Base-by-base conservation (phyloP, 2,329 filamentous ascomycete species). In the Dactylellina sp. region DNA sequence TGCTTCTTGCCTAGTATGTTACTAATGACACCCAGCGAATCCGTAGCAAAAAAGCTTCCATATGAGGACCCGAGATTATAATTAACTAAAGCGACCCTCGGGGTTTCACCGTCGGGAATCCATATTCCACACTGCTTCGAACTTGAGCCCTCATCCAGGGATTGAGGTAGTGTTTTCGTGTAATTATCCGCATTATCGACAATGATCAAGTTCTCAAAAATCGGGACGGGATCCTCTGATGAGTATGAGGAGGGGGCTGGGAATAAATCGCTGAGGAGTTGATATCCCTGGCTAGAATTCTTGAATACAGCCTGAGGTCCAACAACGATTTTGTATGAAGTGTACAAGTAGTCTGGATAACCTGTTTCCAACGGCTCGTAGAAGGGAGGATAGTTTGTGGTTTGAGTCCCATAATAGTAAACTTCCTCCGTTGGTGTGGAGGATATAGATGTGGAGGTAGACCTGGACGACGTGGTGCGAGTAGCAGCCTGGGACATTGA, bases 121-220 rank as follows among this genome's bases (percentile, higher is more conserved):
- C 35, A 72, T 6, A 72, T 60, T 11, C 68, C 68, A 2, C 14
- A 20, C n/a, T 25, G 44, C 24, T 72, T 72, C 1, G 32, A 44
- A 18, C 22, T 24, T 9, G 28, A 37, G 59, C 5, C 20, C 2
- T 22, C 1, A 39, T 14, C 44, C 22, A 12, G 1, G 1, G 42
- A 12, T 11, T 2, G n/a, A 3, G 66, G 44, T 1, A 72, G 39
- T 3, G 68, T 60, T 12, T n/a, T 60, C 1, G 70, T 74, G 20
- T 66, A 74, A 42, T 74, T 74, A 50, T 74, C 56, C 7, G 50
- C 18, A 7, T 47, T 66, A 35, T 66, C 53, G 22, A 61, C 70
- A 40, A 53, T 50, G 11, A 74, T 50, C 7, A 62, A 25, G 16
- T 22, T 65, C 0, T 37, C 24, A 12, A 40, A 56, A 24, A 62